These are phyloP conservation scores for Forsythia suspensa DNA, from an alignment of 257 asterid genomes.

Conservation along the genomic window DNA sequence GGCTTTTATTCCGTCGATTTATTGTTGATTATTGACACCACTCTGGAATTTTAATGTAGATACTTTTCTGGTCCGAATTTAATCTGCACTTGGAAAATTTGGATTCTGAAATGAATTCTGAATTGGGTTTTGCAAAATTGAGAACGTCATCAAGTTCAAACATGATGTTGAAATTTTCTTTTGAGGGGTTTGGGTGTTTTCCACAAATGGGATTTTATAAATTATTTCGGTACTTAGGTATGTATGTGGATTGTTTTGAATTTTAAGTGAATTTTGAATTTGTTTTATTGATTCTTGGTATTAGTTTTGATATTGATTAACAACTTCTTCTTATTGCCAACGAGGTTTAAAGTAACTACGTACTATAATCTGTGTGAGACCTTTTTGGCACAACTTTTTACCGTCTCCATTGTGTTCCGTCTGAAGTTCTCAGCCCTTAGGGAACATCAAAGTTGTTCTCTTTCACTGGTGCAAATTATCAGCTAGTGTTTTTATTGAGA, in stretches of 20 bases:
- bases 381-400: background rate
- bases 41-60: background rate
- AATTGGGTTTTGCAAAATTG: conserved; percentile 8
- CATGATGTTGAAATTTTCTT: background rate
- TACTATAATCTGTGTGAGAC: background rate
- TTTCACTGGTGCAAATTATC: background rate
- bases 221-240: too few relatives aligned
- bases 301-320: background rate
- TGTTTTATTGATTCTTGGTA: background rate
- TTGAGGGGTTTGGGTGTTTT: conserved; percentile 6
- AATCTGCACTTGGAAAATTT: background rate
- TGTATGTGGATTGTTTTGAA: background rate
- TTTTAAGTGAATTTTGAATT: background rate
- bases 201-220: conserved; percentile 10
- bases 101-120: conserved; percentile 8
- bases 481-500: background rate
- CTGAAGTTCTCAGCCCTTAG: background rate
- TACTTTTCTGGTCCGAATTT: background rate
- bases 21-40: conserved; percentile 7
- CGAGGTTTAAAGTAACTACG: background rate
- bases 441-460: background rate
- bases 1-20: conserved; percentile 3
- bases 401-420: background rate
- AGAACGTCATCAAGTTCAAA: conserved; percentile 1
- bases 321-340: background rate